phyloP scores from a whole-genome alignment of 768 basidiomycete species.

The Mycena filopes region DNA sequence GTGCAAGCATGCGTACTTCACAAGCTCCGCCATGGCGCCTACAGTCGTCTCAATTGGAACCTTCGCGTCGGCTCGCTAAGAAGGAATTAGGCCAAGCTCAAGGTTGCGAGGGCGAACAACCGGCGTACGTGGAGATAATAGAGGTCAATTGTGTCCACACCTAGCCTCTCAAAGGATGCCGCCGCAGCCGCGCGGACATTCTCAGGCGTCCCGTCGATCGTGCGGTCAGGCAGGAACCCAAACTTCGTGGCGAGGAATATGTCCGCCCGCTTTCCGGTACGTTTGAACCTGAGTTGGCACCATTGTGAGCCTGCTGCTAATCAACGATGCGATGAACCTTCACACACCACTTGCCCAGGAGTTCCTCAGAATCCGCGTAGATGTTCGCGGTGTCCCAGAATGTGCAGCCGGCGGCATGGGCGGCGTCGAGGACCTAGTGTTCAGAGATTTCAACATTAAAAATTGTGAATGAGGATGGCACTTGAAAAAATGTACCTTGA shows the following conservation, averaged over 20 bases:
- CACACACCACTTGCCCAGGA: constrained; percentile 32
- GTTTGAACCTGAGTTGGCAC: constrained; percentile 23
- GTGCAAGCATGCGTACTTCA: constrained; percentile 5
- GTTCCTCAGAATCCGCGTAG: constrained; percentile 5
- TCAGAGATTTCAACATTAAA: no score
- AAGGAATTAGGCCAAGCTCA: not conserved
- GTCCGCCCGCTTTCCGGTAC: constrained; percentile 50
- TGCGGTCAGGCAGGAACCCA: constrained; percentile 40
- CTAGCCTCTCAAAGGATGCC: constrained; percentile 43
- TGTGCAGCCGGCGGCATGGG: constrained; percentile 52
- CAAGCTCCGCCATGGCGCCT: constrained; percentile 16
- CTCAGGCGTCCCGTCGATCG: constrained; percentile 40
- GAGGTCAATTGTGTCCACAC: constrained; percentile 45
- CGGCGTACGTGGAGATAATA: constrained; percentile 42
- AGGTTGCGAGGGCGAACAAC: not conserved
- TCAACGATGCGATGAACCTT: no score
- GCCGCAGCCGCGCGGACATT: constrained; percentile 43
- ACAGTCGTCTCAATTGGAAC: constrained; percentile 33
- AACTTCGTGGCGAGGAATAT: constrained; percentile 65
- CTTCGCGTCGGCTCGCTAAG: constrained; percentile 22
- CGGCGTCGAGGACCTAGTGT: constrained; percentile 56
- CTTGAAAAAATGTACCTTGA: no score
- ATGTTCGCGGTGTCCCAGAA: constrained; percentile 53
- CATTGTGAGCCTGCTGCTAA: no score
- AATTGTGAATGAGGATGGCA: constrained; percentile 42